Evolutionary conservation across 2,329 filamentous ascomycete species (phyloP), one percentile per base, ranked within the genome.

Genomic region (Colletotrichum tamarilloi): DNA sequence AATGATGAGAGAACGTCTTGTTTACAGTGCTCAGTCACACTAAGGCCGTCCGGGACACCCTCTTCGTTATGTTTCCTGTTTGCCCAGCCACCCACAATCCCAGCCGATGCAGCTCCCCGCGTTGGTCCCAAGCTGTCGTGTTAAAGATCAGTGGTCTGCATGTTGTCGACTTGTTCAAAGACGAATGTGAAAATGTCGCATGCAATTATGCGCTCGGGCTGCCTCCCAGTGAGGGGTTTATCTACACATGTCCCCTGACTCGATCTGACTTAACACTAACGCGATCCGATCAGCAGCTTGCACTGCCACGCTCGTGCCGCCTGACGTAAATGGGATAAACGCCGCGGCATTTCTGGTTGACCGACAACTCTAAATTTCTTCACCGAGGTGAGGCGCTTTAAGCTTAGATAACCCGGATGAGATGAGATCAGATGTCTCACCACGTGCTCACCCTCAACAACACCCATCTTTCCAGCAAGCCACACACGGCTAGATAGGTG

Each of bases 191-290:
- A 22, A 28, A 62, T 7, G 28, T 49, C 42, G 19, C 42, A 38
- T 68, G 55, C 16, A 46, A 6, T 9, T 52, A 53, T 26, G 32
- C 8, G 65, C 65, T 46, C 42, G 66, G 70, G 67, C 42, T 64
- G 49, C 69, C 70, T 73, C 66, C 67, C 57, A 46, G 32, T 69
- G 70, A 70, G 70, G 70, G 70, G 70, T 73, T 73, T 73, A 64
- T 69, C 12, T 65, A 57, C 60, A 24, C 35, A 42, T 9, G 24
- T 70, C 46, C 60, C 60, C 66, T 56, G 60, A 73, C 70, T 59
- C 35, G 55, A 60, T 57, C 53, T 30, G 60, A 49, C 53, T 56
- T 55, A 64, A 32, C 32, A 65, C 66, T 65, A 69, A 73, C 66
- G 66, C 66, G 49, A 70, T 73, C 67, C 42, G 70, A 73, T 62